These are phyloP conservation scores for Ophiognomonia clavigignenti-juglandacearum DNA, from an alignment of 2,329 filamentous ascomycete species.

Conservation along the genomic window DNA sequence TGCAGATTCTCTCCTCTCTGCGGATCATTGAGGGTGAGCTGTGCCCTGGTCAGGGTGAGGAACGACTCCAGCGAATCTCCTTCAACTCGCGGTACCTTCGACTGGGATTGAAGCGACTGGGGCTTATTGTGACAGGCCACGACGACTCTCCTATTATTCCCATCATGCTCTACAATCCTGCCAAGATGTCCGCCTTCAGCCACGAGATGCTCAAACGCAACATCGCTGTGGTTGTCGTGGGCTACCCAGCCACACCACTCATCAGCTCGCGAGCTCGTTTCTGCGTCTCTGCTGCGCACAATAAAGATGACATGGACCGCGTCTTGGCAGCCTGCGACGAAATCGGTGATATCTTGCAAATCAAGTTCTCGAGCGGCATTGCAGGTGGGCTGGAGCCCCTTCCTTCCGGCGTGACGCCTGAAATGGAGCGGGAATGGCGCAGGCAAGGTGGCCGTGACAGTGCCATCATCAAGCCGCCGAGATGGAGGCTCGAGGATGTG, in stretches of 20 bases:
- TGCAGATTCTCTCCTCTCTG: constrained; percentile 84
- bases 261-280: constrained; percentile 93
- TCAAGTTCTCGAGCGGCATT: constrained; percentile 96
- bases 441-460: constrained; percentile 62
- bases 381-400: constrained; percentile 80
- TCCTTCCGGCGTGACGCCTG: constrained; percentile 63
- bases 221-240: constrained; percentile 95
- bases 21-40: constrained; percentile 87
- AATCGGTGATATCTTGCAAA: constrained; percentile 82
- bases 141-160: constrained; percentile 98
- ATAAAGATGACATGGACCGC: constrained; percentile 95
- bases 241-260: constrained; percentile 92
- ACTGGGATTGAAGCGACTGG: constrained; percentile 91
- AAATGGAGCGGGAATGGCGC: constrained; percentile 67
- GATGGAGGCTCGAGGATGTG: constrained; percentile 83
- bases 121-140: constrained; percentile 94
- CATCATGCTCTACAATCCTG: constrained; percentile 92
- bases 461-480: constrained; percentile 63
- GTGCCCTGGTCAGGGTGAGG: constrained; percentile 85
- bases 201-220: constrained; percentile 98
- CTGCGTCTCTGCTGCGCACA: constrained; percentile 93
- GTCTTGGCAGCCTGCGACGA: constrained; percentile 87
- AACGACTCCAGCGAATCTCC: constrained; percentile 89
- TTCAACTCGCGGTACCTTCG: constrained; percentile 99
- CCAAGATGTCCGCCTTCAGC: constrained; percentile 96